Conservation (phyloP, 768 basidiomycete species). For the Tulasnella sp. region DNA sequence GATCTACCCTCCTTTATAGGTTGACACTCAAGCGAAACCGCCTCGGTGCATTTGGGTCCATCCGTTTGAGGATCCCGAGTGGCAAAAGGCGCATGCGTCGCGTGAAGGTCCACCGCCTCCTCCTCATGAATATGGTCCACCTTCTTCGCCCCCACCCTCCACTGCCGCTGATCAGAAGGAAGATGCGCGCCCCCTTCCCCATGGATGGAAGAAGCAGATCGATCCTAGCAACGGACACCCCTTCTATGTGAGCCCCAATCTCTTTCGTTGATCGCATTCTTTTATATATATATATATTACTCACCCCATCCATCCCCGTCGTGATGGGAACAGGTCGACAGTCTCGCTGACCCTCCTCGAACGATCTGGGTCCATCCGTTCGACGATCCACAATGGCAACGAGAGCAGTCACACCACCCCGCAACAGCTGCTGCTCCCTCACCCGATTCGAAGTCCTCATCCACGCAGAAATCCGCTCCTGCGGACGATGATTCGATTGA, state of each 20-base stretch:
- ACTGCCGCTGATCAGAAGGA: no score
- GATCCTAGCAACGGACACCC: no score
- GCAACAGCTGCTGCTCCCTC: slow-evolving; percentile 2
- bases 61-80: slow-evolving; percentile 58
- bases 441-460: not conserved
- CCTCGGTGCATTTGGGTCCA: slow-evolving; percentile 61
- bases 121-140: no score
- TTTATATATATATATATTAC: no score
- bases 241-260: no score
- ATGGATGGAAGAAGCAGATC: no score
- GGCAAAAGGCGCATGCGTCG: slow-evolving; percentile 35
- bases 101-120: no score
- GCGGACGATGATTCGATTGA: slow-evolving; percentile 12
- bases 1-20: slow-evolving; percentile 30
- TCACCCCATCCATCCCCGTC: no score
- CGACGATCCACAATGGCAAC: slow-evolving; percentile 52
- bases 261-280: no score
- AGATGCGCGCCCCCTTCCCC: no score
- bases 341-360: slow-evolving; percentile 47
- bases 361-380: slow-evolving; percentile 64
- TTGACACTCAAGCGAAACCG: slow-evolving; percentile 51
- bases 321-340: slow-evolving; percentile 46
- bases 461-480: not conserved
- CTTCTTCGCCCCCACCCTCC: no score
- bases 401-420: slow-evolving; percentile 30